A percentile compares a stretch with the other conserved stretches of the same genome.
phyloP scores from a whole-genome alignment of 768 basidiomycete genomes.

The Sporobolomyces roseus region DNA sequence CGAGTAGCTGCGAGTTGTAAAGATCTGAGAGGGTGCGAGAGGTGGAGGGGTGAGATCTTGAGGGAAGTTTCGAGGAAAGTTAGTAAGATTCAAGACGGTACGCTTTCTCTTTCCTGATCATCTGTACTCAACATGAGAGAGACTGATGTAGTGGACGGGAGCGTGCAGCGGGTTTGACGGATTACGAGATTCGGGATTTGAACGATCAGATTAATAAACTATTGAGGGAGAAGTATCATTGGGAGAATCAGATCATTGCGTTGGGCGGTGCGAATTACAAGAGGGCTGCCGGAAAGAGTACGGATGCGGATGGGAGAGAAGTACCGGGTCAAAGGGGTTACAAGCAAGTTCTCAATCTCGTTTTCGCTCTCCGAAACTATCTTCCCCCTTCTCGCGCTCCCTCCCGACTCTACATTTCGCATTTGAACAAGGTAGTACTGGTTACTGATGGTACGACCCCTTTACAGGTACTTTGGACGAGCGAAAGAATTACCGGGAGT shows the following conservation, averaged over 20 bases:
- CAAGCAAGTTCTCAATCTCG: constrained; percentile 61
- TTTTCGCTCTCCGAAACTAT: not conserved
- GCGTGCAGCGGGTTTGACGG: constrained; percentile 73
- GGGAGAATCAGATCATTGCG: constrained; percentile 97
- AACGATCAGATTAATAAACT: constrained; percentile 98
- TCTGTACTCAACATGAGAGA: not conserved
- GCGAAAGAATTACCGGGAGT: constrained; percentile 95
- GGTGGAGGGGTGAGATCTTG: constrained; percentile 92
- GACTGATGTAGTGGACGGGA: not conserved
- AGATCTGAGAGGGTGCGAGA: constrained; percentile 84
- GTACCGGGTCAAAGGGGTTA: constrained; percentile 96
- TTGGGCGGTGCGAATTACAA: constrained; percentile 94
- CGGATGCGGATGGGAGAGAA: constrained; percentile 91
- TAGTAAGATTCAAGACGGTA: constrained; percentile 94
- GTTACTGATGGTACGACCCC: not conserved
- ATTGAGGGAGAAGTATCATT: constrained; percentile 90
- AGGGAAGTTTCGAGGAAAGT: constrained; percentile 94
- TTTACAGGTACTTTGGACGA: constrained; percentile 94
- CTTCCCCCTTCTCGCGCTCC: not conserved
- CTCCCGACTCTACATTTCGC: not conserved
- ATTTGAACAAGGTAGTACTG: not conserved
- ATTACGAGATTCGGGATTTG: constrained; percentile 91
- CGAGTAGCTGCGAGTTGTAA: constrained; percentile 89
- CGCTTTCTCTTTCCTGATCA: not conserved
- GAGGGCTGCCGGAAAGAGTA: constrained; percentile 80